These are phyloP conservation scores for Beauveria australis DNA, from an alignment of 2,329 filamentous ascomycete species.

Conservation along the genomic window DNA sequence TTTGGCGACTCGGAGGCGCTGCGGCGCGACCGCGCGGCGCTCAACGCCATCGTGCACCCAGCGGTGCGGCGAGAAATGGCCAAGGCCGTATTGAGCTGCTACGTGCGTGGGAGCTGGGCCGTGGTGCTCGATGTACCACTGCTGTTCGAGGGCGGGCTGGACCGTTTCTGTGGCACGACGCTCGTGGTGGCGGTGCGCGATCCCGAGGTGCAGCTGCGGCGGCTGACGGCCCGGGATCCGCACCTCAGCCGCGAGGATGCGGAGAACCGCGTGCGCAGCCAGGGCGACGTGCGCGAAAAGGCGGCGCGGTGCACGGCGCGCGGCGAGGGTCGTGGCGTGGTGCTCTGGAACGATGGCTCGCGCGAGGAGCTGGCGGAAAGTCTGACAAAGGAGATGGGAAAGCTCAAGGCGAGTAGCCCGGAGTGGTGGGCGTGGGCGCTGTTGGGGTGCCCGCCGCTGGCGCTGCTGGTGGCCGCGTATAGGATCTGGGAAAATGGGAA, in stretches of 20 bases:
- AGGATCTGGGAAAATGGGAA: constrained; percentile 63
- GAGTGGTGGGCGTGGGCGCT: constrained; percentile 76
- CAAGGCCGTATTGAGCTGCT: constrained; percentile 61
- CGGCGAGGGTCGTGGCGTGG: constrained; percentile 57
- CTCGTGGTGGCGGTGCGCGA: constrained; percentile 81
- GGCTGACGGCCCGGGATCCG: constrained; percentile 65
- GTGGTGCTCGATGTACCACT: constrained; percentile 89
- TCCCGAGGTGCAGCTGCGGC: constrained; percentile 70
- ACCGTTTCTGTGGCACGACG: constrained; percentile 75
- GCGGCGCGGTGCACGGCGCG: constrained; percentile 64
- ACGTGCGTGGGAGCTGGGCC: constrained; percentile 72
- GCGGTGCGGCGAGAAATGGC: constrained; percentile 81
- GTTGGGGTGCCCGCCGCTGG: constrained; percentile 66
- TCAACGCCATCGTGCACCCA: constrained; percentile 90
- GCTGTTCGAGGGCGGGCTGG: constrained; percentile 81
- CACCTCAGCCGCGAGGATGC: constrained; percentile 82
- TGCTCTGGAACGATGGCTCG: constrained; percentile 84
- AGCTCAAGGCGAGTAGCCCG: constrained; percentile 57
- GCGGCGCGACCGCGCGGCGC: constrained; percentile 60
- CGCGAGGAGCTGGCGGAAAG: constrained; percentile 60
- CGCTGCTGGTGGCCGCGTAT: constrained; percentile 59
- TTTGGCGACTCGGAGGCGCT: constrained; percentile 72
- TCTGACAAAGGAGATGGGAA: constrained; percentile 56
- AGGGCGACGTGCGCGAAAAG: constrained; percentile 80
- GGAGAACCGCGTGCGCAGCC: constrained; percentile 74